These are phyloP conservation scores for Trichoderma atrobrunneum DNA, from an alignment of 2,329 filamentous ascomycete genomes.

Conservation along the genomic window DNA sequence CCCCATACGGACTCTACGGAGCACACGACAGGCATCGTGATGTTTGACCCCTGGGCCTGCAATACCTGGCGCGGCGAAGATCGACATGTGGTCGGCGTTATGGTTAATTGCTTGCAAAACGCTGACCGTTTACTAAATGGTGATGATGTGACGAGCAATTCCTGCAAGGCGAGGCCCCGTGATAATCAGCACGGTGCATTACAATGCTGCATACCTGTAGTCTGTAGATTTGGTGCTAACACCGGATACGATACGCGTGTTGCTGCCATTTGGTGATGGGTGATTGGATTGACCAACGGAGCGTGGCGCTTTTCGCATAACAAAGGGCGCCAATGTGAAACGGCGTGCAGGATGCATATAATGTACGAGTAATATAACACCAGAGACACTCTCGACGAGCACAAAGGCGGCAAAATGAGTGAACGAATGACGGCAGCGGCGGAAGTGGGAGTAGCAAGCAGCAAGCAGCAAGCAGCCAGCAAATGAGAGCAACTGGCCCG, in stretches of 20 bases:
- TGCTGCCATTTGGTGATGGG: not conserved
- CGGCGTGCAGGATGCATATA: not conserved
- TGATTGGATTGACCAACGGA: not conserved
- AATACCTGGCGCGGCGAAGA: not conserved
- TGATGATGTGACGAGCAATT: not conserved
- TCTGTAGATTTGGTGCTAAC: not conserved
- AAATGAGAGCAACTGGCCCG: not conserved
- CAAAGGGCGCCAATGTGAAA: not conserved
- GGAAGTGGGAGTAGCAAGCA: not conserved
- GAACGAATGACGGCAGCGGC: not conserved
- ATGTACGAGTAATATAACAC: not conserved
- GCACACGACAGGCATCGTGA: not conserved
- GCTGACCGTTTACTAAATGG: not conserved
- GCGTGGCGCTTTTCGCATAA: not conserved
- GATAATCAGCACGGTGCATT: not conserved
- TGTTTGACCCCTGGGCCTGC: not conserved
- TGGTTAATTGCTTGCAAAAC: constrained; percentile 8
- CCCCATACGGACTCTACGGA: not conserved
- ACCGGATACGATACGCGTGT: not conserved
- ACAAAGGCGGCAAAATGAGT: not conserved
- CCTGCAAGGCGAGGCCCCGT: not conserved
- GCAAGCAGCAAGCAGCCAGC: not conserved
- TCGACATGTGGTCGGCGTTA: constrained; percentile 1
- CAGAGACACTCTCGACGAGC: not conserved
- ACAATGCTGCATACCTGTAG: not conserved